Conservation (phyloP, 2,329 filamentous ascomycete species). For the Sporothrix brunneoviolacea region DNA sequence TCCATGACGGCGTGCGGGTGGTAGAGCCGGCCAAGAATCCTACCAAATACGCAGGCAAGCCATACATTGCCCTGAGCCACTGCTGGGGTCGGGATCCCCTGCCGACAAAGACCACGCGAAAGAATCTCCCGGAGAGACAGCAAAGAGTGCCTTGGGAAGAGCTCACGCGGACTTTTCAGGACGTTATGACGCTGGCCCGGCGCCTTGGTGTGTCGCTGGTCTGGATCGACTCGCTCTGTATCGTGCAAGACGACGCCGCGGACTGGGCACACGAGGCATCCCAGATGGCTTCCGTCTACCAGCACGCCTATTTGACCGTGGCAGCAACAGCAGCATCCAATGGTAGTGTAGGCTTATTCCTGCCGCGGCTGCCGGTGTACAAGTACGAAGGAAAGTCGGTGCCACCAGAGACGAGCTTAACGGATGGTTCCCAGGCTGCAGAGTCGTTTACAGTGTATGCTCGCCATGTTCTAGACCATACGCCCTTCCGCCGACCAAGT, state of each 20-base stretch:
- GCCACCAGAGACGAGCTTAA: too few relatives aligned
- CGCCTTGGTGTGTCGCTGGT: not conserved
- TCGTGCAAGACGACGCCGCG: conserved; percentile 9
- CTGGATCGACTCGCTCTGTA: conserved; percentile 9
- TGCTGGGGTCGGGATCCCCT: not conserved
- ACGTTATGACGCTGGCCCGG: not conserved
- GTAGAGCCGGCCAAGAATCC: too few relatives aligned
- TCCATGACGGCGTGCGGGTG: not conserved
- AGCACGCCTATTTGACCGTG: conserved; percentile 4
- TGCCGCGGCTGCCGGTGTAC: too few relatives aligned
- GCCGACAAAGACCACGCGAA: not conserved
- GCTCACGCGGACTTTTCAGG: not conserved
- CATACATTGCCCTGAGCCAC: not conserved
- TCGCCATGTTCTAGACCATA: not conserved
- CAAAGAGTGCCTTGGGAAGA: not conserved
- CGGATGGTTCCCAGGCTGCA: too few relatives aligned
- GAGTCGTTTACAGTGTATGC: not conserved
- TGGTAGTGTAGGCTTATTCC: not conserved
- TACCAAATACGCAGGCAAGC: not conserved
- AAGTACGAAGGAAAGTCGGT: too few relatives aligned
- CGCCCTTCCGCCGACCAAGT: not conserved
- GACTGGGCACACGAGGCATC: conserved; percentile 11
- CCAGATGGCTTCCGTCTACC: conserved; percentile 20
- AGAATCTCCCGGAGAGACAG: not conserved
- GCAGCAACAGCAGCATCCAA: not conserved